Evolutionary conservation across 2,329 filamentous ascomycete genomes (phyloP), one percentile per base, ranked within the genome.

Genomic region (Atkinsonella hypoxylon): DNA sequence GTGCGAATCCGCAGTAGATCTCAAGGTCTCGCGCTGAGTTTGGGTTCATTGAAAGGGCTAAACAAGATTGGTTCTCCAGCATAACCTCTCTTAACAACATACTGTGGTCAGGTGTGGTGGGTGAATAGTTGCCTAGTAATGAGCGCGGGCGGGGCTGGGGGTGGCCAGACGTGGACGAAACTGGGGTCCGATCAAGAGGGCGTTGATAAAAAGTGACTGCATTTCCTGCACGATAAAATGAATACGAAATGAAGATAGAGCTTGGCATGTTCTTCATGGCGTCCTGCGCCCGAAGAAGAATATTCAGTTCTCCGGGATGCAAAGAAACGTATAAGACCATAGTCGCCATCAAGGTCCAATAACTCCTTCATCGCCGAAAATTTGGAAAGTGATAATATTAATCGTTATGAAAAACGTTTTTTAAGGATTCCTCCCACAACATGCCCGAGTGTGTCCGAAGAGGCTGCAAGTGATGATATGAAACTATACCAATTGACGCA

Each of bases 1-100:
- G 90, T 98, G 56, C 84, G 93, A 66, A 98, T 98, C 79, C 83
- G 93, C 71, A 96, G 90, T 75, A 85, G 93, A 65, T 95, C 89
- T 38, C 93, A 98, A 72, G 93, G 93, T 46, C 75, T 98, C 63
- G 93, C 93, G 11, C 74, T 98, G 59, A 96, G 91, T 70, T 74
- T 98, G 56, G 93, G 93, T 32, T 94, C 89, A 47, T 75, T 98
- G 62, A 98, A 97, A 73, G 93, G 93, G 1, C 73, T 98, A 55
- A 95, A 90, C 73, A 93, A 91, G 70, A 83, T 84, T 59, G 79
- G 77, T 52, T 67, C 66, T 26, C 60, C 62, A 38, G 57, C 62
- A 32, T 66, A 60, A 51, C 51, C 20, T 18, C 12, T 15, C 15
- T 18, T 7, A 26, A 26, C 12, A 20, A 7, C 39, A n/a, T 1